Percentiles rank a stretch among this genome's conserved stretches.
Evolutionary conservation across 345 rosid species (phyloP).

Genomic region (Hevea brasiliensis): DNA sequence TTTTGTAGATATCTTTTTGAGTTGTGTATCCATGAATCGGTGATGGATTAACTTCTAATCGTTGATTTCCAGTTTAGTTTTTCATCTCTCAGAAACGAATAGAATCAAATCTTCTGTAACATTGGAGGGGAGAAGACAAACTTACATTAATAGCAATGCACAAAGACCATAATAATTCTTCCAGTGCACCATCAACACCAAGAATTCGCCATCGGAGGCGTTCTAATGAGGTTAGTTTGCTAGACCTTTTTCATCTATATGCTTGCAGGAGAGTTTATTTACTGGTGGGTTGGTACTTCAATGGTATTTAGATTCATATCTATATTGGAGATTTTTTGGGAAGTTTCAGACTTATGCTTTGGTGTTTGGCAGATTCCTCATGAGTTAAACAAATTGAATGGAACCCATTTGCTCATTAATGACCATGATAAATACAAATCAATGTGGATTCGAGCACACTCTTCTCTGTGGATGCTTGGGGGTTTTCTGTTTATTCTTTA

Average conservation of each 20-base stretch:
- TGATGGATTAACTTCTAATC: too few relatives aligned
- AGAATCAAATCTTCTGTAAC: too few relatives aligned
- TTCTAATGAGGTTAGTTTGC: conserved; percentile 19
- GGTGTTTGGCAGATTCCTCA: conserved; percentile 9
- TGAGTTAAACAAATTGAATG: conserved; percentile 16
- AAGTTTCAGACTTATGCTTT: neutral
- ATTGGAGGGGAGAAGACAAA: too few relatives aligned
- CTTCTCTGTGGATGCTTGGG: conserved; percentile 32
- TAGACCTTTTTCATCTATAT: neutral
- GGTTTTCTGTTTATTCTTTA: conserved; percentile 23
- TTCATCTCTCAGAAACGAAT: too few relatives aligned
- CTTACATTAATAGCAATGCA: neutral
- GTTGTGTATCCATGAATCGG: neutral
- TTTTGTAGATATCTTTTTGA: neutral
- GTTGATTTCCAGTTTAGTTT: too few relatives aligned
- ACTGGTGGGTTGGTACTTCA: neutral
- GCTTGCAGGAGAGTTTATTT: too few relatives aligned
- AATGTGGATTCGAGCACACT: conserved; percentile 26
- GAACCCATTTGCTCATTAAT: conserved; percentile 14
- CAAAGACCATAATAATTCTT: neutral
- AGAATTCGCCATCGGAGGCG: conserved; percentile 24
- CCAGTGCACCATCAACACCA: conserved; percentile 2
- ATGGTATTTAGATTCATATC: neutral
- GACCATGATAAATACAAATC: conserved; percentile 31
- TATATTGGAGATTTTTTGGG: neutral